A percentile compares a stretch with the other conserved stretches of the same genome.
Conservation (phyloP, 805 yeast species). For the Kodamaea kaohsiungensis region DNA sequence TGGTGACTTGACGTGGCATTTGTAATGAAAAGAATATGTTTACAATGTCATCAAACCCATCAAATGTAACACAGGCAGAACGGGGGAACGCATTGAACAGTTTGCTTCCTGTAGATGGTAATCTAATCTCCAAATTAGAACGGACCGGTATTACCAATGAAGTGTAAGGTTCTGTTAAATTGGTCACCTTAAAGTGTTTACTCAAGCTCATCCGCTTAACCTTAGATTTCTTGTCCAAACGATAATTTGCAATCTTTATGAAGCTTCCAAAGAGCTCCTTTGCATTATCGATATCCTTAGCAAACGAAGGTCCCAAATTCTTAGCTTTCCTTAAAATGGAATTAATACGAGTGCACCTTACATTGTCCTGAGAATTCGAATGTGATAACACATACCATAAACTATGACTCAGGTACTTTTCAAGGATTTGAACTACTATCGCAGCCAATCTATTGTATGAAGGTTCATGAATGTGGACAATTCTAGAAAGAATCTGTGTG, state of each 20-base stretch:
- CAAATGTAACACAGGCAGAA: constrained; percentile 50
- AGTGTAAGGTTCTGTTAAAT: constrained; percentile 29
- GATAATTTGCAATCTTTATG: constrained; percentile 43
- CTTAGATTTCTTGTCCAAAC: constrained; percentile 36
- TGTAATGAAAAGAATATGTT: constrained; percentile 79
- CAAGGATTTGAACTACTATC: constrained; percentile 59
- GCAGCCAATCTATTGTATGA: constrained; percentile 57
- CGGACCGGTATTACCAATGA: constrained; percentile 74
- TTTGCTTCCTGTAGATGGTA: constrained; percentile 51
- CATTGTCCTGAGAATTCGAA: constrained; percentile 51
- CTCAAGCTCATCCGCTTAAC: constrained; percentile 36
- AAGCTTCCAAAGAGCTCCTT: constrained; percentile 42
- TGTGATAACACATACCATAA: constrained; percentile 84
- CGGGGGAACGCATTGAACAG: constrained; percentile 47
- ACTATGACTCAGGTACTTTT: constrained; percentile 75
- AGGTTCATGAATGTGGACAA: constrained; percentile 59
- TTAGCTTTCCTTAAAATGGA: constrained; percentile 22
- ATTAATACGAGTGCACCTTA: constrained; percentile 29
- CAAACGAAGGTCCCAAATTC: constrained; percentile 14
- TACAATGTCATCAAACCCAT: constrained; percentile 65
- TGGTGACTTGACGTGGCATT: constrained; percentile 74
- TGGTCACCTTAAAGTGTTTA: constrained; percentile 41
- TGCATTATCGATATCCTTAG: constrained; percentile 24
- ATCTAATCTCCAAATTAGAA: constrained; percentile 63
- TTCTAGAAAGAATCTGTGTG: constrained; percentile 82